A percentile compares a stretch with the other conserved stretches of the same genome.
phyloP scores from a whole-genome alignment of 345 rosid species.

The Theobroma cacao region DNA sequence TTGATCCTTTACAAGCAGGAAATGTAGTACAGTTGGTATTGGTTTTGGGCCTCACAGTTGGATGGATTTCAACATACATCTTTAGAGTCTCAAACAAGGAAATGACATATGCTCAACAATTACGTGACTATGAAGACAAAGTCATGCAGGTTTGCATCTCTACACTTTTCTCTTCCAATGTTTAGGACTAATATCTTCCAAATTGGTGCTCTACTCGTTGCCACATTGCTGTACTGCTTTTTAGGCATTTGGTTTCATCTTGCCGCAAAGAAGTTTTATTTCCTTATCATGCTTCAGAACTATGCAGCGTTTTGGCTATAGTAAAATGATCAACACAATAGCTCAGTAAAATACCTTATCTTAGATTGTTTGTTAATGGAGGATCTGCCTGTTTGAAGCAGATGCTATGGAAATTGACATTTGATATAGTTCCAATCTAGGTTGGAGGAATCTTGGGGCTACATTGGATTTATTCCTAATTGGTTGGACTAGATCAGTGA shows the following conservation, averaged over 20 bases:
- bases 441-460: neutral
- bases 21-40: constrained; percentile 79
- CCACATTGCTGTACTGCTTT: neutral
- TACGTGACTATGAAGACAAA: constrained; percentile 87
- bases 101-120: constrained; percentile 94
- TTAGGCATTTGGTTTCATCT: no score
- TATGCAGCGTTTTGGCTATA: neutral
- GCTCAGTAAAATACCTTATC: neutral
- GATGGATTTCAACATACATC: constrained; percentile 91
- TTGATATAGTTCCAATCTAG: neutral
- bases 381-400: neutral
- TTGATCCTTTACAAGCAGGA: constrained; percentile 89
- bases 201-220: neutral
- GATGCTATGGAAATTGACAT: neutral
- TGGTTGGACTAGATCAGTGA: neutral
- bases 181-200: neutral
- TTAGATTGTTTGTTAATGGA: neutral
- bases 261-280: neutral
- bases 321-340: neutral
- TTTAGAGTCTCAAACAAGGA: constrained; percentile 95
- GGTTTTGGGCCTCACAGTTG: constrained; percentile 85
- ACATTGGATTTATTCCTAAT: neutral
- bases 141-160: constrained; percentile 74
- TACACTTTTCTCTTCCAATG: neutral
- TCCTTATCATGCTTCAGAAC: neutral